These are phyloP conservation scores for Citrus cavaleriei DNA, from an alignment of 345 rosid genomes.

Conservation along the genomic window DNA sequence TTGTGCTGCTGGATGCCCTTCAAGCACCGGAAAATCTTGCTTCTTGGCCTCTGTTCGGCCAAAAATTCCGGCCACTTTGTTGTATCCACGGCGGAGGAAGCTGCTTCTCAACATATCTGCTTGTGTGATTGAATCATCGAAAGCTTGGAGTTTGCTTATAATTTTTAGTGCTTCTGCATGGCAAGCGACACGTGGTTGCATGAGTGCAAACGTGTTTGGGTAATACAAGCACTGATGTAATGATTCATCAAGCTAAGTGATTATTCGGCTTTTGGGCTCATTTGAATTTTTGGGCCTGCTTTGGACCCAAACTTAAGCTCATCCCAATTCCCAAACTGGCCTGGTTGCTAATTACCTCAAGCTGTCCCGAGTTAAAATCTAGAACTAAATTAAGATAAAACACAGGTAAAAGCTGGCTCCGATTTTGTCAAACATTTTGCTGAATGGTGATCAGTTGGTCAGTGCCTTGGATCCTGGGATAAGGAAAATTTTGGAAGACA, in stretches of 20 bases:
- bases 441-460: not conserved
- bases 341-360: not conserved
- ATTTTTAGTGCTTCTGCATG: not conserved
- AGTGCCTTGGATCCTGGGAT: conserved; percentile 3
- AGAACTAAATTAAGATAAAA: too few relatives aligned
- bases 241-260: not conserved
- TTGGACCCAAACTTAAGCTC: not conserved
- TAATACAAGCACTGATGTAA: not conserved
- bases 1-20: conserved; percentile 44
- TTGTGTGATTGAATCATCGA: not conserved
- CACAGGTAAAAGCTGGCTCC: not conserved
- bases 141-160: not conserved
- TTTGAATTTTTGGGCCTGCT: not conserved
- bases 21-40: conserved; percentile 36
- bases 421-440: conserved; percentile 3
- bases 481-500: not conserved
- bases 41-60: conserved; percentile 20
- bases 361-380: too few relatives aligned
- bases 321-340: not conserved
- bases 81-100: conserved; percentile 26
- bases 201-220: not conserved
- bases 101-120: conserved; percentile 21
- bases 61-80: conserved; percentile 4
- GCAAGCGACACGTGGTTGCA: not conserved
- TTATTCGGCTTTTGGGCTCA: not conserved